phyloP scores from a whole-genome alignment of 1,139 yeast genomes.

The Entelexis sorbosivorans region DNA sequence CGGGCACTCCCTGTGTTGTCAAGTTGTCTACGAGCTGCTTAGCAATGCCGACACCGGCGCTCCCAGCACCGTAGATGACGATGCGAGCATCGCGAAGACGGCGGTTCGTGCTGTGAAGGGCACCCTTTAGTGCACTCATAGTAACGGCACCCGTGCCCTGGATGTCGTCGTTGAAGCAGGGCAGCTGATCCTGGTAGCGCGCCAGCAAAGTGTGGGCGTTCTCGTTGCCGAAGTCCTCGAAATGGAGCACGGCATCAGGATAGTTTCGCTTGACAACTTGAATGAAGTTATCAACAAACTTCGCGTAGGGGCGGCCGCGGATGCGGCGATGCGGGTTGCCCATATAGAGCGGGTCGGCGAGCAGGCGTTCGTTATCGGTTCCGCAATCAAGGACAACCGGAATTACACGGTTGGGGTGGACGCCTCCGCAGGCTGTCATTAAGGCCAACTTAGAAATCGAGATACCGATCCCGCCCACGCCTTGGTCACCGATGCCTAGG shows the following conservation, averaged over 20 bases:
- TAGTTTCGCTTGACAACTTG: slow-evolving; percentile 56
- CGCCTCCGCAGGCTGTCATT: slow-evolving; percentile 93
- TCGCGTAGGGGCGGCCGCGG: slow-evolving; percentile 75
- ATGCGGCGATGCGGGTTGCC: slow-evolving; percentile 82
- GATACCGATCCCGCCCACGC: slow-evolving; percentile 92
- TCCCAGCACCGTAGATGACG: slow-evolving; percentile 86
- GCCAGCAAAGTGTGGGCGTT: slow-evolving; percentile 78
- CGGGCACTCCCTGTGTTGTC: slow-evolving; percentile 56
- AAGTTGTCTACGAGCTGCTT: slow-evolving; percentile 84
- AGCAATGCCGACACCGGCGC: slow-evolving; percentile 94
- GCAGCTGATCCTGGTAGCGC: slow-evolving; percentile 57
- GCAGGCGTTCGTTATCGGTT: slow-evolving; percentile 68
- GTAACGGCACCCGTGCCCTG: slow-evolving; percentile 99
- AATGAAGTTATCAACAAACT: slow-evolving; percentile 69
- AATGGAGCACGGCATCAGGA: slow-evolving; percentile 86
- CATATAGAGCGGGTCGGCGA: slow-evolving; percentile 76
- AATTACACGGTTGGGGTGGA: slow-evolving; percentile 86
- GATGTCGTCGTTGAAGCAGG: slow-evolving; percentile 93
- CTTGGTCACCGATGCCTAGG: slow-evolving; percentile 95
- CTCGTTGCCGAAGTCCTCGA: slow-evolving; percentile 89
- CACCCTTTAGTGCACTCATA: slow-evolving; percentile 90
- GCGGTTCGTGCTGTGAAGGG: slow-evolving; percentile 61
- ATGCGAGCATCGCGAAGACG: slow-evolving; percentile 56
- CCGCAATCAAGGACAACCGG: slow-evolving; percentile 89
- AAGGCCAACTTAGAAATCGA: slow-evolving; percentile 82